These are phyloP conservation scores for Acer yangbiense DNA, from an alignment of 345 rosid genomes.

Conservation along the genomic window DNA sequence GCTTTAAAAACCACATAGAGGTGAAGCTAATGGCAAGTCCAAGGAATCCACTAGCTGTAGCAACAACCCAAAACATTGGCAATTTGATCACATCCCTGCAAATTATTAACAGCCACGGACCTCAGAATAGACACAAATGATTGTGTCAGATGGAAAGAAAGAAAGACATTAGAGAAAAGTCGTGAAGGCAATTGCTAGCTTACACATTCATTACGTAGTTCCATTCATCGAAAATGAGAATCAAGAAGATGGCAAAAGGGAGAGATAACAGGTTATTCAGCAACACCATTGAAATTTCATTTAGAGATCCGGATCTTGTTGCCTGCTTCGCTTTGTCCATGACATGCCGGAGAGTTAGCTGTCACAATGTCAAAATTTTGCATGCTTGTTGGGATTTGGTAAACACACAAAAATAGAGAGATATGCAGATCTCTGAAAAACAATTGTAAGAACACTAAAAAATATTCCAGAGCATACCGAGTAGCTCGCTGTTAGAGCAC, in stretches of 20 bases:
- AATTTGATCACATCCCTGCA: conserved; percentile 65
- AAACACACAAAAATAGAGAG: not conserved
- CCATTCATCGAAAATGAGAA: conserved; percentile 73
- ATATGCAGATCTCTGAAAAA: conserved; percentile 6
- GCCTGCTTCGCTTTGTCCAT: conserved; percentile 92
- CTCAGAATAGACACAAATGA: not conserved
- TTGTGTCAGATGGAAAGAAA: not conserved
- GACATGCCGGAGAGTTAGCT: conserved; percentile 76
- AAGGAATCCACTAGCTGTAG: conserved; percentile 84
- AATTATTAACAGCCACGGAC: conserved; percentile 20
- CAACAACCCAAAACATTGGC: conserved; percentile 84
- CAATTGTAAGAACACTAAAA: not conserved
- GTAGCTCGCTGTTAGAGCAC: conserved; percentile 87
- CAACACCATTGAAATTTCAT: conserved; percentile 90
- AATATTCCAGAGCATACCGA: conserved; percentile 45
- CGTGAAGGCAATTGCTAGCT: conserved; percentile 21
- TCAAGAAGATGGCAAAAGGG: conserved; percentile 69
- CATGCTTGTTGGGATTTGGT: conserved; percentile 2
- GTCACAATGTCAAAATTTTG: conserved; percentile 27
- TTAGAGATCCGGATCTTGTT: conserved; percentile 73
- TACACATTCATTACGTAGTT: conserved; percentile 70
- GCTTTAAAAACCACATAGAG: conserved; percentile 93
- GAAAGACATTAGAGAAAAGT: not conserved
- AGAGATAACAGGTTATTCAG: conserved; percentile 83
- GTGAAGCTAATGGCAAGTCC: conserved; percentile 96